These are phyloP conservation scores for Globisporangium mamillatum DNA, from an alignment of 352 stramenopile genomes.

Conservation along the genomic window DNA sequence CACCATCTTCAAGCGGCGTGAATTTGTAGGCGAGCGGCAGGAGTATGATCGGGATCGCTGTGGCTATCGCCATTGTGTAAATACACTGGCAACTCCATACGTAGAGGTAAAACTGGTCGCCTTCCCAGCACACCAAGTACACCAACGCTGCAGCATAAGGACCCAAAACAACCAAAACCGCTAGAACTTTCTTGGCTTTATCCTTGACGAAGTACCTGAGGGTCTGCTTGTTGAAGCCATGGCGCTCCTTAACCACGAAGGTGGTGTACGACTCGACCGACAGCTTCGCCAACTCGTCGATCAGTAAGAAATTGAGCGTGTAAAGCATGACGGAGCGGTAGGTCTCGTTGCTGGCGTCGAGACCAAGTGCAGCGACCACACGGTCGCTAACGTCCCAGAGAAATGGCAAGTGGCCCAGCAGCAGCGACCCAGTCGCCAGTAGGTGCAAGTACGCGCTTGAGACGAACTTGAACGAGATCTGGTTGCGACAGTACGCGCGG, in stretches of 20 bases:
- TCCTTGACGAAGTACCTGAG: constrained; percentile 93
- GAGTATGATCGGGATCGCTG: constrained; percentile 84
- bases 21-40: constrained; percentile 98
- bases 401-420: constrained; percentile 92
- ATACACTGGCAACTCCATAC: constrained; percentile 93
- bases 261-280: constrained; percentile 88
- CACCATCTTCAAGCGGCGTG: constrained; percentile 77
- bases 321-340: constrained; percentile 70
- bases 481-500: constrained; percentile 94
- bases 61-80: constrained; percentile 74
- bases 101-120: constrained; percentile 86
- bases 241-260: constrained; percentile 94
- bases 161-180: constrained; percentile 81
- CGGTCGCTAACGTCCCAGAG: constrained; percentile 86
- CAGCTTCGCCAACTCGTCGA: constrained; percentile 49
- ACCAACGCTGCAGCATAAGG: constrained; percentile 59
- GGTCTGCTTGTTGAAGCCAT: constrained; percentile 98
- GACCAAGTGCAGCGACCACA: constrained; percentile 47
- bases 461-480: constrained; percentile 94
- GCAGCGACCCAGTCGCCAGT: constrained; percentile 81
- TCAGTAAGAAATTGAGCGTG: constrained; percentile 45
- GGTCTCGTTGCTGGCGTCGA: constrained; percentile 80
- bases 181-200: constrained; percentile 86
- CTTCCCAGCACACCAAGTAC: constrained; percentile 68
- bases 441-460: constrained; percentile 81